Conservation (phyloP, 768 basidiomycete species). For the Podaxis carcinomalis region DNA sequence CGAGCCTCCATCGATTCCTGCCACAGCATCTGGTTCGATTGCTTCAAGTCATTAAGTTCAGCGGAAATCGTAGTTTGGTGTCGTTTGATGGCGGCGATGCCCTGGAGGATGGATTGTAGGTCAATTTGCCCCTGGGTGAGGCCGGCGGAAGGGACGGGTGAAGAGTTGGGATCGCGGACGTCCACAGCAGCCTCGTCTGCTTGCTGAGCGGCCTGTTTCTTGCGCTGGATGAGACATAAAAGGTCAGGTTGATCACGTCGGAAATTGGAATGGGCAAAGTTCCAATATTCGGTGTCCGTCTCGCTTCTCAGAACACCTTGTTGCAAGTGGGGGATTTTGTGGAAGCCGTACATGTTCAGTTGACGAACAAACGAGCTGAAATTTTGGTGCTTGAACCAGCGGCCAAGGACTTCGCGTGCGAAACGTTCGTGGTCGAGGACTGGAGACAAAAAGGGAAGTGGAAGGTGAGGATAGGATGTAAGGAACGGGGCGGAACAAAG, state of each 20-base stretch:
- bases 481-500: not conserved
- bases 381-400: conserved; percentile 98
- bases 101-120: conserved; percentile 72
- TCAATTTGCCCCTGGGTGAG: conserved; percentile 54
- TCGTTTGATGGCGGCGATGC: conserved; percentile 82
- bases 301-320: conserved; percentile 89
- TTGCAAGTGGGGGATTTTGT: conserved; percentile 93
- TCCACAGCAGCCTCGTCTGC: conserved; percentile 33
- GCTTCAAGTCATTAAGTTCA: conserved; percentile 85
- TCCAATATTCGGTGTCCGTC: conserved; percentile 78
- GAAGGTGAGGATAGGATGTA: not conserved
- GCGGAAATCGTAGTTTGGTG: conserved; percentile 91
- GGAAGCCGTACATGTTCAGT: conserved; percentile 95
- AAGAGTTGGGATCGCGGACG: conserved; percentile 20
- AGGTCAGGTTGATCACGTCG: conserved; percentile 85
- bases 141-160: conserved; percentile 12
- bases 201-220: conserved; percentile 54
- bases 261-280: conserved; percentile 91
- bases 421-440: conserved; percentile 92
- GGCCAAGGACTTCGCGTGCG: conserved; percentile 82
- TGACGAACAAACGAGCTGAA: conserved; percentile 91
- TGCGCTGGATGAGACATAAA: conserved; percentile 83
- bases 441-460: conserved; percentile 22
- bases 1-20: conserved; percentile 79
- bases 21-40: conserved; percentile 89